A percentile compares a stretch with the other conserved stretches of the same genome.
phyloP scores from a whole-genome alignment of 2,329 filamentous ascomycete species.

The Hypomyces rosellus region DNA sequence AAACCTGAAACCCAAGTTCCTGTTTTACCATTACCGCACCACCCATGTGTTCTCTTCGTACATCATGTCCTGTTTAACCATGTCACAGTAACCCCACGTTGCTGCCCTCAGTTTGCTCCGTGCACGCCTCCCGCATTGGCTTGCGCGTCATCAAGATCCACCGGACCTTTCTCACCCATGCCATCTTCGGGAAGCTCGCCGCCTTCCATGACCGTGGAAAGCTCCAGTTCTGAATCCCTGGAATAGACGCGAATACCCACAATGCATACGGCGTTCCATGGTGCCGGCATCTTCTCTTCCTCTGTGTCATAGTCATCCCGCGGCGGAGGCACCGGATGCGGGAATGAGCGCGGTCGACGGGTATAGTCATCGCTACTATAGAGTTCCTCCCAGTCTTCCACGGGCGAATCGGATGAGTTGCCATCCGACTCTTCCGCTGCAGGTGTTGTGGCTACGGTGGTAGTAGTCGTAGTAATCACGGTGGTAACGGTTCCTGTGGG shows the following conservation, averaged over 20 bases:
- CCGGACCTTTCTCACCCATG: conserved; percentile 51
- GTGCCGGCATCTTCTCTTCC: conserved; percentile 50
- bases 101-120: background rate
- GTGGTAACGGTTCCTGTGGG: background rate
- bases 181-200: conserved; percentile 47
- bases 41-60: no score
- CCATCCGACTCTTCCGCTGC: conserved; percentile 39
- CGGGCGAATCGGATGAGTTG: conserved; percentile 54
- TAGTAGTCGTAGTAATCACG: background rate
- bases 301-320: conserved; percentile 44
- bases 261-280: conserved; percentile 59
- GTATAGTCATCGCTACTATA: conserved; percentile 54
- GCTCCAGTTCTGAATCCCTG: conserved; percentile 47
- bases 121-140: conserved; percentile 47
- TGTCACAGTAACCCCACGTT: no score
- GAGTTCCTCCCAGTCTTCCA: conserved; percentile 53
- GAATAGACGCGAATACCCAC: conserved; percentile 57
- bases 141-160: conserved; percentile 52
- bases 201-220: conserved; percentile 51
- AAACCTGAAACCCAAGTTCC: no score
- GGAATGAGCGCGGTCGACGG: conserved; percentile 40
- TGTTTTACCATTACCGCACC: no score
- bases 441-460: conserved; percentile 6
- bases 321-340: conserved; percentile 27
- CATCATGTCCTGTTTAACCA: no score